Conservation (phyloP, 208 protist species). For the Crithidia sp. region DNA sequence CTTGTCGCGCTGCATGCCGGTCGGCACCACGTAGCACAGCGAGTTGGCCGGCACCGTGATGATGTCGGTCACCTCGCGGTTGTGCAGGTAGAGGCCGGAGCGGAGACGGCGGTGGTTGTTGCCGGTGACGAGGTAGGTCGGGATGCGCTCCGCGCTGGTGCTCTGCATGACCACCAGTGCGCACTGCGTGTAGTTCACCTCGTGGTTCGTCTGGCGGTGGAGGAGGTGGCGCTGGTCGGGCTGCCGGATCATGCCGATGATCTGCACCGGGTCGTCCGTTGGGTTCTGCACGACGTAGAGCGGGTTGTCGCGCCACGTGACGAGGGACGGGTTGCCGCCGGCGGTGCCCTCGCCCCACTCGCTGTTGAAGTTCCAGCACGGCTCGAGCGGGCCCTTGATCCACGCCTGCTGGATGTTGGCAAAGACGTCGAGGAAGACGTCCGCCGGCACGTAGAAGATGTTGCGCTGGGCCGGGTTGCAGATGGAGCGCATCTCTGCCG, state of each 20-base stretch:
- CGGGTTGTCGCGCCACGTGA: constrained; percentile 78
- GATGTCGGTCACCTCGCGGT: constrained; percentile 69
- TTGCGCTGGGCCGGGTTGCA: constrained; percentile 47
- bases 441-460: constrained; percentile 72
- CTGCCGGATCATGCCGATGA: constrained; percentile 79
- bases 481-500: constrained; percentile 42
- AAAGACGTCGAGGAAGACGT: constrained; percentile 57
- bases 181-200: constrained; percentile 81
- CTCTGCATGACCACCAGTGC: constrained; percentile 56
- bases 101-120: constrained; percentile 82
- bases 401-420: constrained; percentile 53
- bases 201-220: constrained; percentile 60
- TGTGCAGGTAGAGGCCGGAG: constrained; percentile 64
- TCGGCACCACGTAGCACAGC: constrained; percentile 80
- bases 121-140: constrained; percentile 78
- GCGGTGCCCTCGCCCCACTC: constrained; percentile 70
- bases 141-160: constrained; percentile 44
- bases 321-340: constrained; percentile 64
- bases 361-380: constrained; percentile 69
- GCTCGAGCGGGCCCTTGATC: constrained; percentile 39
- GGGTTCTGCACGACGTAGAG: constrained; percentile 63
- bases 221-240: constrained; percentile 79
- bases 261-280: constrained; percentile 55
- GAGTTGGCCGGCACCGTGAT: constrained; percentile 72
- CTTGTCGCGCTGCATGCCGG: constrained; percentile 66